Evolutionary conservation across 805 yeast species (phyloP), one percentile per base, ranked within the genome.

Genomic region (Wickerhamiella siamensis): DNA sequence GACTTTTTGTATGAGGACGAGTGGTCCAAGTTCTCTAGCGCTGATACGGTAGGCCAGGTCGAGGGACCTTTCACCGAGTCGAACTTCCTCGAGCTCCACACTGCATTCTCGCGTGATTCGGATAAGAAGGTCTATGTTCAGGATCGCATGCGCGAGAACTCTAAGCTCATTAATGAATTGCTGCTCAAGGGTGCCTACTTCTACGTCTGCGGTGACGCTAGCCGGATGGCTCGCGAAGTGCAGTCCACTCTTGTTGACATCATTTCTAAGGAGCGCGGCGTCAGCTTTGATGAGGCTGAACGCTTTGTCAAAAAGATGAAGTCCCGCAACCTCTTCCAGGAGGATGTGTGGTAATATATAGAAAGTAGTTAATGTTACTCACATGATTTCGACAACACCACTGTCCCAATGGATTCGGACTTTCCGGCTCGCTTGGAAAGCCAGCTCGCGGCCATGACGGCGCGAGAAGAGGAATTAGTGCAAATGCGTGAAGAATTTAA

Each of bases 121-220:
- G 51, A 66, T 10, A 58, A 67, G 40, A 66, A 72, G 58, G 79
- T 78, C 15, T 88, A 88, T 53, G 98, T 88, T 43, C 98, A 88
- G 65, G 79, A 91, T 57, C 74, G 72, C 49, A 57, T 91, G 51
- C 51, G 47, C 58, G 73, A 57, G 55, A 69, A 54, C 56, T 70
- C 50, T 65, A 71, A 49, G 54, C 59, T 39, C 57, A 58, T 77
- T 31, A 74, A 76, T 52, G 65, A 74, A 38, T 62, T 79, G 38
- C 57, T 79, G 40, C 60, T 63, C 38, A 47, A 62, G 35, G 95
- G 95, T 44, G 97, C 95, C 0, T 81, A 77, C 59, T 71, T 88
- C 51, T 88, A 91, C 60, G 94, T 88, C 31, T 88, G 98, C 70
- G 98, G 97, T 58, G 97, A 91, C 65, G 97, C 98, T 20, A 74